A percentile compares a stretch with the other conserved stretches of the same genome.
phyloP scores from a whole-genome alignment of 306 rosid genomes.

The Quercus alba region DNA sequence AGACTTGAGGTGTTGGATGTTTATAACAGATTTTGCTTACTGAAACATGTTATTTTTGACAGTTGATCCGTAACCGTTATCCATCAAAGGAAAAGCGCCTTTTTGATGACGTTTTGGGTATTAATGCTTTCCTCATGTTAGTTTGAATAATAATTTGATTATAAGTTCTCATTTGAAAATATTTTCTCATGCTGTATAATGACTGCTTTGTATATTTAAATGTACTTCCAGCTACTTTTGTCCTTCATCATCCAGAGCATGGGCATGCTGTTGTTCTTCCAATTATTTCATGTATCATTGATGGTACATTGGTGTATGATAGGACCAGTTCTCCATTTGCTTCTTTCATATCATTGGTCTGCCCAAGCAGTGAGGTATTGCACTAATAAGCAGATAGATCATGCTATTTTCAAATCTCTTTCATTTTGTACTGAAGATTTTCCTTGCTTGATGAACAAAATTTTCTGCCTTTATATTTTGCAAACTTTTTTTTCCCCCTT shows the following conservation, averaged over 20 bases:
- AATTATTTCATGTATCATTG: slow-evolving; percentile 87
- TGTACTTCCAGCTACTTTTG: slow-evolving; percentile 76
- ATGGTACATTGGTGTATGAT: slow-evolving; percentile 75
- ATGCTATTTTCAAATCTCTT: slow-evolving; percentile 12
- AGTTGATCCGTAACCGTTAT: slow-evolving; percentile 89
- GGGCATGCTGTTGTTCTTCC: slow-evolving; percentile 97
- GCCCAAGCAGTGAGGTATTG: slow-evolving; percentile 82
- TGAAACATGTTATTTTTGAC: slow-evolving; percentile 36
- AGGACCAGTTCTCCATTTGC: slow-evolving; percentile 80
- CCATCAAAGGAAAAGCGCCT: slow-evolving; percentile 80
- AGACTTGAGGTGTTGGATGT: neutral
- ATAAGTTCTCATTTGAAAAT: slow-evolving; percentile 6
- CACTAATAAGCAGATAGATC: neutral
- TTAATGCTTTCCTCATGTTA: slow-evolving; percentile 39
- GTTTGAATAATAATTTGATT: slow-evolving; percentile 27
- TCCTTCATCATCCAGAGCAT: slow-evolving; percentile 97
- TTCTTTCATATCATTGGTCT: slow-evolving; percentile 88
- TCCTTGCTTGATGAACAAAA: slow-evolving; percentile 1
- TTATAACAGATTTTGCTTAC: slow-evolving; percentile 21
- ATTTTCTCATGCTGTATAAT: slow-evolving; percentile 22
- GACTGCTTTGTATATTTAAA: slow-evolving; percentile 30
- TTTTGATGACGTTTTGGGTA: slow-evolving; percentile 96
- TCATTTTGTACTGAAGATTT: neutral
- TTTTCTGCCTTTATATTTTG: neutral
- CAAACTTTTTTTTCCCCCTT: slow-evolving; percentile 1